Base-by-base conservation (phyloP, 2,329 filamentous ascomycete genomes). In the Fonsecaea nubica region DNA sequence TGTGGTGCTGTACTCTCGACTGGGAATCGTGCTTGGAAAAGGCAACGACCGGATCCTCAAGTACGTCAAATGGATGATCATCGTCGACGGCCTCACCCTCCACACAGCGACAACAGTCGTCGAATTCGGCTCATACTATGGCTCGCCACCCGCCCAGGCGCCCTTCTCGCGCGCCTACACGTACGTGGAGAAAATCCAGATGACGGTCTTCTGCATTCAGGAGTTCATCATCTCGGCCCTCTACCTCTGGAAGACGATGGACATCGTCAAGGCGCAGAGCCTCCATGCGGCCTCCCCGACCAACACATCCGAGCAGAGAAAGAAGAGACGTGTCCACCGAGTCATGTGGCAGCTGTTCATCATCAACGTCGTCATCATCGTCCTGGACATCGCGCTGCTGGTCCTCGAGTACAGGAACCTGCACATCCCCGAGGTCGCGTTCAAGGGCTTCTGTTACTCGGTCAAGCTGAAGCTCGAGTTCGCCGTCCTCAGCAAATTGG, bases 181-280 rank as follows among this genome's bases (percentile, higher is more conserved):
- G 48, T 72, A 81, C 57, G 80, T 84, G 76, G 85, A 87, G 68
- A 83, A 84, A 72, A 80, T 86, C 32, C 84, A 87, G 70, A 81
- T 87, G 72, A 84, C 83, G 4, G 77, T 83, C 6, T 86, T 87
- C 71, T 85, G 82, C 69, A 65, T 86, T n/a, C 85, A 87, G 70
- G 85, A 87, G 64, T 79, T 62, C 52, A 62, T 62, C 60, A 62
- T 62, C 15, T 55, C 60, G 3, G 60, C 36, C 8, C 18, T 62
- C 82, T 87, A 85, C 72, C 85, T 87, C 60, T 78, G 76, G 74
- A 84, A 86, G 69, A 84, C 85, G 0, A 73, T 83, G 65, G 80
- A 78, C 80, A 79, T 86, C 62, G 76, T 86, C 62, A 79, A 79
- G 7, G 71, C 81, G 10, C 60, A 62, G 18, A 21, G 50, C 2